Evolutionary conservation across 768 basidiomycete species (phyloP).

Genomic region (Roridomyces roridus): DNA sequence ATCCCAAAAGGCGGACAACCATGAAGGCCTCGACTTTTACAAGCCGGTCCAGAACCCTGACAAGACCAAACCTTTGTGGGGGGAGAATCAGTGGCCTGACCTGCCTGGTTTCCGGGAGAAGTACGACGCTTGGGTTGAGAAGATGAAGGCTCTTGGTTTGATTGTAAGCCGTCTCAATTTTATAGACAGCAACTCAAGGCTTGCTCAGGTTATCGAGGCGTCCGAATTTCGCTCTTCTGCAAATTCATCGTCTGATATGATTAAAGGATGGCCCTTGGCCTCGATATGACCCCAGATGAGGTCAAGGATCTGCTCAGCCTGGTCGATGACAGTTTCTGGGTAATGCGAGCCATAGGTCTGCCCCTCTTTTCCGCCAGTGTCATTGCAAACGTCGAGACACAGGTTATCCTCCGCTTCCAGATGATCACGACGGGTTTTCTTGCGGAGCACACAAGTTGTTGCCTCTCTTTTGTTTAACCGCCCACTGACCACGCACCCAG

Average conservation of each 20-base stretch:
- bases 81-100: slow-evolving; percentile 87
- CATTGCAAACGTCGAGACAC: neutral
- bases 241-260: neutral
- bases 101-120: slow-evolving; percentile 63
- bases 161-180: slow-evolving; percentile 36
- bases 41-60: slow-evolving; percentile 73
- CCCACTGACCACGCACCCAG: slow-evolving; percentile 40
- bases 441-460: slow-evolving; percentile 88
- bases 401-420: slow-evolving; percentile 90
- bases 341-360: slow-evolving; percentile 81
- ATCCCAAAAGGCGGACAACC: slow-evolving; percentile 76
- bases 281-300: slow-evolving; percentile 75
- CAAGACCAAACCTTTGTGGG: slow-evolving; percentile 75
- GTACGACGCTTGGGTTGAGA: slow-evolving; percentile 79
- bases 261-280: slow-evolving; percentile 78
- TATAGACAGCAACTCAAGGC: neutral
- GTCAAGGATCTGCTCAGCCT: slow-evolving; percentile 70
- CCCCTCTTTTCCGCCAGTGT: neutral
- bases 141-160: slow-evolving; percentile 85
- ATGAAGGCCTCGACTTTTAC: slow-evolving; percentile 87
- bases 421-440: slow-evolving; percentile 80
- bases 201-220: slow-evolving; percentile 79
- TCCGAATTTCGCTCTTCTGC: slow-evolving; percentile 38
- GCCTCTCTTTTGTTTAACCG: neutral
- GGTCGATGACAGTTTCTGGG: slow-evolving; percentile 90